Evolutionary conservation across 2,329 filamentous ascomycete genomes (phyloP).

Genomic region (Pleomassaria siparia): DNA sequence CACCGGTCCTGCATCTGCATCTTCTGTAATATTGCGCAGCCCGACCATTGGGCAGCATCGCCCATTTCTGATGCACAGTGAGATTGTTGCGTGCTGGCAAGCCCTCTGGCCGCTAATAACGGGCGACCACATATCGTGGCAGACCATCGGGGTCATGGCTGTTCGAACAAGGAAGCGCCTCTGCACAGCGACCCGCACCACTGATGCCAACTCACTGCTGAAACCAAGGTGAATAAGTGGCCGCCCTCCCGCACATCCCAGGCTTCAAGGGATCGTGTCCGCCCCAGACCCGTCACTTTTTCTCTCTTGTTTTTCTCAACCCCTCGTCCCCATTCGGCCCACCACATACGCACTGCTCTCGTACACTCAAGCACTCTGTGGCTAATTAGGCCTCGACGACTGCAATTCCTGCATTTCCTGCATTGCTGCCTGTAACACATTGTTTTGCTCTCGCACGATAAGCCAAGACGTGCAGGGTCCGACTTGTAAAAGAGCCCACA

Average conservation of each 20-base stretch:
- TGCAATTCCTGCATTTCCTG: slow-evolving; percentile 43
- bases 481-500: slow-evolving; percentile 41
- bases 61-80: slow-evolving; percentile 36
- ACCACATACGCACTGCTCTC: slow-evolving; percentile 29
- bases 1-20: slow-evolving; percentile 32
- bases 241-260: slow-evolving; percentile 33
- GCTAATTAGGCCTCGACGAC: slow-evolving; percentile 38
- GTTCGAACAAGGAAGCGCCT: slow-evolving; percentile 32
- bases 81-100: slow-evolving; percentile 37
- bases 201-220: slow-evolving; percentile 38
- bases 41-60: slow-evolving; percentile 33
- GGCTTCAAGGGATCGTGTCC: slow-evolving; percentile 37
- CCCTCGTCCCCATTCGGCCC: slow-evolving; percentile 32
- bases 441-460: slow-evolving; percentile 39
- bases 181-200: slow-evolving; percentile 39
- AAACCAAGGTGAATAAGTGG: slow-evolving; percentile 42
- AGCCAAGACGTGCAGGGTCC: slow-evolving; percentile 43
- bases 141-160: slow-evolving; percentile 29
- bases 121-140: slow-evolving; percentile 39
- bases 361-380: slow-evolving; percentile 36
- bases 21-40: slow-evolving; percentile 34
- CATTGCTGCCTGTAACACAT: slow-evolving; percentile 43
- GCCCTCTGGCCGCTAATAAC: slow-evolving; percentile 33
- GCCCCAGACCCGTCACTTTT: slow-evolving; percentile 36
- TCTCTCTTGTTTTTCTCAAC: slow-evolving; percentile 26